phyloP scores from a whole-genome alignment of 176 grass and related monocot species.

The Calamus simplicifolius region DNA sequence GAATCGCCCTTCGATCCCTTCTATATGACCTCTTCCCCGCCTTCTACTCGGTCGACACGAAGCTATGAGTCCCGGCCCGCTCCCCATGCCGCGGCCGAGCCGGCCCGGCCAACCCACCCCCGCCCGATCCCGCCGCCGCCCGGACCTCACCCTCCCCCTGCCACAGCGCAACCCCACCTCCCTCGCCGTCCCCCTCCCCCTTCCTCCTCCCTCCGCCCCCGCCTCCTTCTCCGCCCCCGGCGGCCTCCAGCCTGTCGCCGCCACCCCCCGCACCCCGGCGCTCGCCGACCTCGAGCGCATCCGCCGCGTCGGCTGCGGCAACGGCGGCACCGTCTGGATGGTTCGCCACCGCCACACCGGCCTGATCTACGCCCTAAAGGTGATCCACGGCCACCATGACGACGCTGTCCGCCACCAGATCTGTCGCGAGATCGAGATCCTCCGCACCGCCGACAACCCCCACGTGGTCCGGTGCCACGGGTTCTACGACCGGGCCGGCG shows the following conservation, averaged over 20 bases:
- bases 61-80: no score
- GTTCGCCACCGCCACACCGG: conserved; percentile 28
- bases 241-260: not conserved
- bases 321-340: conserved; percentile 46
- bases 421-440: conserved; percentile 33
- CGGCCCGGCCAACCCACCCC: no score
- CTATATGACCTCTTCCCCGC: no score
- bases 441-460: conserved; percentile 37
- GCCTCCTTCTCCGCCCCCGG: not conserved
- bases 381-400: conserved; percentile 26
- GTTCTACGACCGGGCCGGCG: conserved; percentile 18
- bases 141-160: no score
- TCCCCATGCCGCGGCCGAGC: no score
- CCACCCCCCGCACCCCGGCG: conserved; percentile 3
- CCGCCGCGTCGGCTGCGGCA: conserved; percentile 33
- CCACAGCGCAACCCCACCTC: no score
- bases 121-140: no score
- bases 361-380: conserved; percentile 42
- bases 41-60: no score
- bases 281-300: conserved; percentile 20
- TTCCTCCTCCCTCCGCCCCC: no score
- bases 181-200: no score
- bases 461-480: conserved; percentile 44
- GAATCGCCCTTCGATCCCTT: no score
- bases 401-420: conserved; percentile 10